phyloP scores from a whole-genome alignment of 345 rosid genomes.

The Brassica rapa region DNA sequence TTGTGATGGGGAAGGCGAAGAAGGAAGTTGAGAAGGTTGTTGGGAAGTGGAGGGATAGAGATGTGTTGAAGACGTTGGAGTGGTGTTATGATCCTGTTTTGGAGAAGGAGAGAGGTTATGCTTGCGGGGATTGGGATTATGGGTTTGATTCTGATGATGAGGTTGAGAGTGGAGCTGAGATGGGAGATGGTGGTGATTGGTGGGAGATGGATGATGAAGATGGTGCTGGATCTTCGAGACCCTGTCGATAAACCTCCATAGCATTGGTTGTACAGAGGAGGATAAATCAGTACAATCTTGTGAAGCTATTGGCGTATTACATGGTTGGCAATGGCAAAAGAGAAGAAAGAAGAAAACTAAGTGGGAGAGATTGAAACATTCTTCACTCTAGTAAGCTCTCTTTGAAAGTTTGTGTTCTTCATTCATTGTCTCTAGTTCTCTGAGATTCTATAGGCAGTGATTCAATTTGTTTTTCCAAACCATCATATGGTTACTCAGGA shows the following conservation, averaged over 20 bases:
- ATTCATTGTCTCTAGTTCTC: too few species aligned
- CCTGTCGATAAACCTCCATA: background rate
- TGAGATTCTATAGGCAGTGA: background rate
- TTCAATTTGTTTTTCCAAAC: background rate
- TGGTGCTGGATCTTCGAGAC: conserved; percentile 33
- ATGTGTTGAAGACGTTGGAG: conserved; percentile 67
- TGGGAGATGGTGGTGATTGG: conserved; percentile 53
- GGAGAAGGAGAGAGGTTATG: conserved; percentile 40
- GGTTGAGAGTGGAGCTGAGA: conserved; percentile 25
- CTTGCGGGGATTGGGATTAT: conserved; percentile 26
- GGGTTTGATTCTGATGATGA: conserved; percentile 35
- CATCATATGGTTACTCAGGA: background rate
- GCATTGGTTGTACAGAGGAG: background rate
- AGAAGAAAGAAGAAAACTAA: background rate
- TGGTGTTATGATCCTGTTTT: conserved; percentile 70
- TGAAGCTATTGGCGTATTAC: background rate
- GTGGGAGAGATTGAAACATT: conserved; percentile 2
- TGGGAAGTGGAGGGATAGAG: conserved; percentile 74
- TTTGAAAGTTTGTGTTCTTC: background rate
- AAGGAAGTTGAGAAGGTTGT: conserved; percentile 71
- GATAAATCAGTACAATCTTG: background rate
- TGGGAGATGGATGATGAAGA: conserved; percentile 67
- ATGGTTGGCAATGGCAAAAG: background rate
- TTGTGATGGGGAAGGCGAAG: conserved; percentile 83
- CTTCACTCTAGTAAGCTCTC: background rate